Evolutionary conservation across 139 green algal species (phyloP).

Genomic region (Desmodesmus armatus): DNA sequence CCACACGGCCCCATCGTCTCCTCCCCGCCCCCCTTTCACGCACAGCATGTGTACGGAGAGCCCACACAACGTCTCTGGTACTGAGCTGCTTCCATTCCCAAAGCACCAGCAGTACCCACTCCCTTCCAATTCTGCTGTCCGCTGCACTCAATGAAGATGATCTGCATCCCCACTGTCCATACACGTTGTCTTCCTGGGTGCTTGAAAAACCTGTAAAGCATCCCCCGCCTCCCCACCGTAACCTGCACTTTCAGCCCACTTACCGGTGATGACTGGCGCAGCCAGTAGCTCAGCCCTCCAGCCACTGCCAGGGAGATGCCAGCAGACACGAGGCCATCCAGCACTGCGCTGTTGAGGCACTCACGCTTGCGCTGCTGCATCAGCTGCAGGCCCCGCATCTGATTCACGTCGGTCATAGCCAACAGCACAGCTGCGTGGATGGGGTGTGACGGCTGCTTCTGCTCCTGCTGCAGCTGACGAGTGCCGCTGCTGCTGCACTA

Average conservation of each 20-base stretch:
- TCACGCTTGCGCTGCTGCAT: conserved; percentile 9
- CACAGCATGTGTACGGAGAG: no score
- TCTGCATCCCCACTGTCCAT: neutral
- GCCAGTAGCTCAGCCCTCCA: neutral
- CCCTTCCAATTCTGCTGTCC: neutral
- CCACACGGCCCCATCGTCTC: no score
- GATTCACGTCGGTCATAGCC: neutral
- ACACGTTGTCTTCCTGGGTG: neutral
- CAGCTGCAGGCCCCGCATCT: neutral
- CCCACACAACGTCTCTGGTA: no score
- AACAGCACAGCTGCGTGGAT: no score
- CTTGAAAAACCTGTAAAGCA: neutral
- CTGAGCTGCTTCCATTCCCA: no score
- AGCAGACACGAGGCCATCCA: neutral
- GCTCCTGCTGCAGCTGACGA: neutral
- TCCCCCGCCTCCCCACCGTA: neutral
- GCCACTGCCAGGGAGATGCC: neutral
- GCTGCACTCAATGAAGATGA: neutral
- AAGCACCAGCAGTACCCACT: no score
- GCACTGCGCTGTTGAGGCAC: conserved; percentile 17
- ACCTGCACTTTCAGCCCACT: neutral
- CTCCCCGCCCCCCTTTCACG: no score
- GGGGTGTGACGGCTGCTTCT: conserved; percentile 10
- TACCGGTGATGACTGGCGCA: conserved; percentile 19
- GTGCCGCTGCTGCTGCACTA: neutral